Evolutionary conservation across 1,284 basidiomycete species (phyloP), one percentile per base, ranked within the genome.

Genomic region (Ceratorhiza oryzae-sativae): DNA sequence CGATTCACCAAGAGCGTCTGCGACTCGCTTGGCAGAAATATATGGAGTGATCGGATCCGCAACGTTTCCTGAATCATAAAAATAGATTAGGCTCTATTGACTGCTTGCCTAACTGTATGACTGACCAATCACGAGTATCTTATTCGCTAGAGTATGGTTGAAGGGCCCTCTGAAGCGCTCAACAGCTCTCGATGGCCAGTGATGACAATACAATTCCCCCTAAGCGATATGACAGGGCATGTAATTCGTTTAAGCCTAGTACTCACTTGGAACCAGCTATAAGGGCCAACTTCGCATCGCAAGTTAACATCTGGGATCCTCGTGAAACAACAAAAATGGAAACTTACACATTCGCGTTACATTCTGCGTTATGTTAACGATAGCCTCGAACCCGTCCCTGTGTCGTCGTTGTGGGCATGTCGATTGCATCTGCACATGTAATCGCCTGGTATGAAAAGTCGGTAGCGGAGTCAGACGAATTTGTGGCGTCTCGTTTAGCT

Each of bases 341-440:
- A 18, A 46, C 65, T 68, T 25, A 68, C 65, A 56, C 34, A 68
- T 56, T 9, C 46, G 51, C 32, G n/a, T 55, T 45, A 53, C 15
- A 10, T 68, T 23, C 9, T 39, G 2, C 6, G 51, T 68, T 45
- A 68, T 9, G 10, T 34, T 39, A 9, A 68, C 65, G 0, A 73
- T 13, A 3, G 12, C 13, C 12, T 72, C 39, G 49, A 72, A 72
- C 1, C 34, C 68, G 32, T 56, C 41, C 53, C 23, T 34, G 18
- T n/a, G 73, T 73, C 2, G 59, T 73, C 15, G 42, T 48, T 20
- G 56, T 53, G 0, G 20, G 36, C 15, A 32, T 18, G 53, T 73
- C 73, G 15, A 72, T 13, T 23, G 73, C 73, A 51, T 73, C 73
- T 8, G 70, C 73, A 32, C 73, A 73, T 27, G 71, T 65, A 61